Base-by-base conservation (phyloP, 768 basidiomycete species). In the Suillus variegatus region DNA sequence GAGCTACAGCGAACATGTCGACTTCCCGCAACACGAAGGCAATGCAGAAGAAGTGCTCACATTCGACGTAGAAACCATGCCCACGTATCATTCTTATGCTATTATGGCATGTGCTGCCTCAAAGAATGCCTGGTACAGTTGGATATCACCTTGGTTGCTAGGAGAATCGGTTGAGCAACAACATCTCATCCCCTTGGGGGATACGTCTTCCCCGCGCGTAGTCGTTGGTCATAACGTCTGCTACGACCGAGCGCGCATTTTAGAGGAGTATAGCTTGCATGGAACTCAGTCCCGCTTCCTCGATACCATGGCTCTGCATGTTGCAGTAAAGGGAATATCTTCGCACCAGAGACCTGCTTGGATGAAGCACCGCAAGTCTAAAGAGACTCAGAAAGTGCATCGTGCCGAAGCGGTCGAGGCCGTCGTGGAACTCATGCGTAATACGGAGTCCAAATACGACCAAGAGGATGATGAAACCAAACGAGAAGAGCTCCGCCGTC, bases 51-150 rank as follows among this genome's bases (percentile, higher is more conserved):
- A 88, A 51, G 82, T 91, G 82, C 85, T 99, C 68, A 85, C 87
- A 12, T 97, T 99, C 71, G 97, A 99, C 74, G 93, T 99, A 63
- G 96, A 99, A 78, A 95, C 93, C 0, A 85, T 99, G 84, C 93
- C 93, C 1, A 86, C 86, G 35, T 86, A 93, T 72, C 86, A 92
- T 58, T 88, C 89, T 2, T 94, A 87, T 73, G 86, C 97, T 14
- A 80, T 98, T 73, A 90, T 99, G 82, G 96, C 97, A 1, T 90
- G 89, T 66, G 96, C 96, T 4, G 92, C 86, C 2, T 89, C 94
- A 6, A 82, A 84, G 28, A 88, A 87, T 58, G 90, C 88, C 1
- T 99, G 97, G 97, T 99, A 99, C 73, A 86, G 87, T 4, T 99
- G 97, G 96, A 87, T 97, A 67, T 95, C 93, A 0, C 97, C 97